Evolutionary conservation across 2,329 filamentous ascomycete genomes (phyloP), one percentile per base, ranked within the genome.

Genomic region (Hortaea sp.): DNA sequence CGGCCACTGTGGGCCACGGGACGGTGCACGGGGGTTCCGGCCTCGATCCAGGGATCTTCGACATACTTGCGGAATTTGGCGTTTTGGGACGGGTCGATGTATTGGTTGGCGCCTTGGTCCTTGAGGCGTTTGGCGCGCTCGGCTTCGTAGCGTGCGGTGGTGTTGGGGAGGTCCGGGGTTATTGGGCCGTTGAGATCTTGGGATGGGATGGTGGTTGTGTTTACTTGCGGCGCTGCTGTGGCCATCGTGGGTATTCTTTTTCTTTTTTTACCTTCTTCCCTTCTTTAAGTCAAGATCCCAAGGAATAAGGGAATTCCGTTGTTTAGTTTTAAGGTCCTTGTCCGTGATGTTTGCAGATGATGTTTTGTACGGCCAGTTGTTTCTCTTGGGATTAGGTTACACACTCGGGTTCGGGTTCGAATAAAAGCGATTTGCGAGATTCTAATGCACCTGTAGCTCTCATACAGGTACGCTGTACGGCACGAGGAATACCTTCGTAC

Each of bases 1-100:
- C 49, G 53, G 1, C 50, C 53, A 29, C 50, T 49, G 44, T 54
- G 46, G 2, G 29, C 40, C 9, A 57, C 40, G 2, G 53, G 48
- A 10, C 48, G 46, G 28, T 51, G 45, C 6, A 57, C 39, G 9
- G 55, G 47, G 4, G 51, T 53, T 7, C 47, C 52, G 10, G 38
- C 11, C 34, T 54, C 52, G 11, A 59, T 46, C 56, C 56, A 63
- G 7, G 59, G 62, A 50, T 63, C 62, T 20, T 61, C 51, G n/a
- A 48, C 41, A 34, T 62, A 57, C n/a, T 51, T 44, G 11, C 48
- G 46, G 41, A 53, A 54, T 41, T 55, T 53, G 7, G 55, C 52
- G 10, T 50, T 53, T 38, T 55, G 37, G 32, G 48, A 35, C 13
- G 55, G 45, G 41, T 62, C 59, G 35, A 62, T 43, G 42, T 56